These are phyloP conservation scores for Schizophyllum amplum DNA, from an alignment of 1,284 basidiomycete species.

Conservation along the genomic window DNA sequence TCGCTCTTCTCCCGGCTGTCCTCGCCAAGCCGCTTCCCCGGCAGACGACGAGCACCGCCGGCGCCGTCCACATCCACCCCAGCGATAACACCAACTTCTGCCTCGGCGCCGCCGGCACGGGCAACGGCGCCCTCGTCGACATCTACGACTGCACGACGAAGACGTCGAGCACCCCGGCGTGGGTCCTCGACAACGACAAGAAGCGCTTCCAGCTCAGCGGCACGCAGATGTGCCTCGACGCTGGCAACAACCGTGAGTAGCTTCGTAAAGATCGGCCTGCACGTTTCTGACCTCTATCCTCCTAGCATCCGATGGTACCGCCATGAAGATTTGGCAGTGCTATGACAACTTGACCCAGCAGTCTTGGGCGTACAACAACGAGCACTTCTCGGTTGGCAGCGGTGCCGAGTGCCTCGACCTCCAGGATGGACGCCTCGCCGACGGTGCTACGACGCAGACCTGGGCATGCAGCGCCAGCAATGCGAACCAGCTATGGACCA, in stretches of 20 bases:
- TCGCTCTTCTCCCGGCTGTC: neutral
- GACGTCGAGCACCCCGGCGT: neutral
- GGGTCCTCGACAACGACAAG: neutral
- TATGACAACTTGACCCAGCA: neutral
- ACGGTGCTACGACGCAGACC: slow-evolving; percentile 13
- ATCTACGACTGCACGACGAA: neutral
- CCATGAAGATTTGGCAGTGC: neutral
- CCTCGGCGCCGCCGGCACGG: neutral
- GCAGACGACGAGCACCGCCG: neutral
- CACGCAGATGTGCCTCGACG: neutral
- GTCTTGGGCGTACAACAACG: neutral
- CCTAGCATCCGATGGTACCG: neutral
- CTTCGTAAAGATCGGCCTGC: neutral
- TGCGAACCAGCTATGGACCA: slow-evolving; percentile 8
- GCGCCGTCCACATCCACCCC: neutral
- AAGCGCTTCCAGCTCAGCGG: neutral
- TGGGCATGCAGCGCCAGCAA: slow-evolving; percentile 13
- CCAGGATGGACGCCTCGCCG: slow-evolving; percentile 10
- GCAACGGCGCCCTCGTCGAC: neutral
- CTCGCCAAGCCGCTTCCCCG: neutral
- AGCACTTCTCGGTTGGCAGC: neutral
- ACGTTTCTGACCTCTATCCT: neutral
- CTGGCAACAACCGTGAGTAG: neutral
- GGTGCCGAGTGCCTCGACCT: slow-evolving; percentile 13
- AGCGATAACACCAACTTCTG: neutral